phyloP scores from a whole-genome alignment of 1,139 yeast genomes.

The Dujonia santamariae region DNA sequence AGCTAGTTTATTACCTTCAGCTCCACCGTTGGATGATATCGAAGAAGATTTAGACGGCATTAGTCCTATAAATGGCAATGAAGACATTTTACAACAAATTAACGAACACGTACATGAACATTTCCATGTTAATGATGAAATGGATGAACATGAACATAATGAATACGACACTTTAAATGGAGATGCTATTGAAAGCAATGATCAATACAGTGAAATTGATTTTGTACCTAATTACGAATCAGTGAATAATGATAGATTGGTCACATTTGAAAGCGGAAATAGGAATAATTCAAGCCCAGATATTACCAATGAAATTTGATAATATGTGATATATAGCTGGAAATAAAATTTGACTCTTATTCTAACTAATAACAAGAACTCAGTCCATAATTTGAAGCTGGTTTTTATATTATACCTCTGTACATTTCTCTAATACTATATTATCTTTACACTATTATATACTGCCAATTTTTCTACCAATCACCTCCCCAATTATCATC shows the following conservation, averaged over 20 bases:
- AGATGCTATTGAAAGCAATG: conserved; percentile 19
- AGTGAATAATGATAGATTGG: conserved; percentile 22
- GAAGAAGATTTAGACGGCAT: conserved; percentile 20
- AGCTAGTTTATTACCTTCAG: conserved; percentile 59
- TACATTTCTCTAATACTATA: background rate
- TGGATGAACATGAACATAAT: background rate
- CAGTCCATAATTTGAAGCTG: too few relatives aligned
- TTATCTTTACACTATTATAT: background rate
- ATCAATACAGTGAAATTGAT: conserved; percentile 26
- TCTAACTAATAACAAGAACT: too few relatives aligned
- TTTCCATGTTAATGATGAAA: background rate
- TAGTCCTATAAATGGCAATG: conserved; percentile 12
- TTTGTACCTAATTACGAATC: conserved; percentile 39
- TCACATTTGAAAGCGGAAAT: background rate
- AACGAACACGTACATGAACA: background rate
- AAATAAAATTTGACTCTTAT: too few relatives aligned
- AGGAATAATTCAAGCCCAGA: background rate
- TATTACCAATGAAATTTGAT: background rate
- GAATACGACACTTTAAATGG: conserved; percentile 3
- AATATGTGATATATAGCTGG: too few relatives aligned
- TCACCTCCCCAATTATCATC: conserved; percentile 57
- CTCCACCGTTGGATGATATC: conserved; percentile 39
- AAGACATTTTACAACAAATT: conserved; percentile 10
- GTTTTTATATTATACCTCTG: too few relatives aligned
- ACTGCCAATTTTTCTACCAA: conserved; percentile 16